Evolutionary conservation across 352 stramenopile species (phyloP).

Genomic region (Globisporangium abappressorium): DNA sequence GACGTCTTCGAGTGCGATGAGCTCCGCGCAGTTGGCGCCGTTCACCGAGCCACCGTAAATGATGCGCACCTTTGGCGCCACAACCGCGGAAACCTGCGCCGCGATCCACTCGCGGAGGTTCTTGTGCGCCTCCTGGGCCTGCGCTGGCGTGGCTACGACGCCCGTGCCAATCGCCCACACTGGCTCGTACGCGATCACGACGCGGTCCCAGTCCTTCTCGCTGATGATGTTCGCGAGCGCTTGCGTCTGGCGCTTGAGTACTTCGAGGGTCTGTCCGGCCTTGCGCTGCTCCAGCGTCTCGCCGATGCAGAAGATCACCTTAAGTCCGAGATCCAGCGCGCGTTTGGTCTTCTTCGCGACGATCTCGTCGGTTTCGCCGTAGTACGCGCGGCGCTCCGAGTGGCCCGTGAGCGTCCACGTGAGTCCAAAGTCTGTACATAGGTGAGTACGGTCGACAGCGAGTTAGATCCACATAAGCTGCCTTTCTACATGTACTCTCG

Average conservation of each 20-base stretch:
- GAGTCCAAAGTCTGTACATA: slow-evolving; percentile 54
- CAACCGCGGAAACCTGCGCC: slow-evolving; percentile 54
- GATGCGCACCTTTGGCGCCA: slow-evolving; percentile 78
- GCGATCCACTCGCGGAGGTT: slow-evolving; percentile 80
- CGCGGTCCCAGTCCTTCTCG: slow-evolving; percentile 69
- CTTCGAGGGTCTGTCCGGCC: slow-evolving; percentile 85
- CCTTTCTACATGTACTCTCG: background rate
- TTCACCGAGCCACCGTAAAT: slow-evolving; percentile 95
- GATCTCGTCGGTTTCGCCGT: slow-evolving; percentile 90
- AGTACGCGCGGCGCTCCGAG: slow-evolving; percentile 91
- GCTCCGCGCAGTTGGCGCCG: slow-evolving; percentile 83
- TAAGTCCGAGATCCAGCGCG: slow-evolving; percentile 86
- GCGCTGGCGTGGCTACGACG: slow-evolving; percentile 93
- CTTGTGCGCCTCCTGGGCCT: slow-evolving; percentile 92
- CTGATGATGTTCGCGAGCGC: slow-evolving; percentile 85
- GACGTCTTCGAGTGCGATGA: slow-evolving; percentile 83
- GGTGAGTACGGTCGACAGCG: background rate
- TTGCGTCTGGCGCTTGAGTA: slow-evolving; percentile 95
- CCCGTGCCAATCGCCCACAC: slow-evolving; percentile 98
- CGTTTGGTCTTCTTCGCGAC: slow-evolving; percentile 94
- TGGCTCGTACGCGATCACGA: slow-evolving; percentile 96
- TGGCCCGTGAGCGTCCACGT: slow-evolving; percentile 89
- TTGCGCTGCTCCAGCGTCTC: slow-evolving; percentile 92
- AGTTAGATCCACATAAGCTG: background rate
- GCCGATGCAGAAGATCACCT: slow-evolving; percentile 97